Base-by-base conservation (phyloP, 306 rosid species). In the Trifolium subterraneum region DNA sequence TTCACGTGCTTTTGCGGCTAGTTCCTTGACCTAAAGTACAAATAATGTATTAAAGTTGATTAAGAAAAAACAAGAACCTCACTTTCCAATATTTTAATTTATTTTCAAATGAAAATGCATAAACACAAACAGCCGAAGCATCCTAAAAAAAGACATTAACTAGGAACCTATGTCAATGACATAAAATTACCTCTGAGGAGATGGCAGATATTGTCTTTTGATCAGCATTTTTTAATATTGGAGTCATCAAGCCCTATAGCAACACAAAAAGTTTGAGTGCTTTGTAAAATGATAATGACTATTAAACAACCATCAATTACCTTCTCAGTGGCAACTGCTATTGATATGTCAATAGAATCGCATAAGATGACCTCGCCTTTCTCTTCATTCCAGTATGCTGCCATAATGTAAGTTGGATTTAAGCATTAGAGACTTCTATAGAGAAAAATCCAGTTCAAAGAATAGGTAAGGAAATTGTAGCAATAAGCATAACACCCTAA, bases 251-350 rank as follows among this genome's bases (percentile, higher is more conserved):
- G 63, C 99, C 99, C 99, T 94, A 78, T 22, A 87, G 41, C 62
- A 78, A 75, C 73, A 68, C 59, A 73, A 18, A 59, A 80, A 76
- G 42, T 59, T 78, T 75, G 54, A 70, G 77, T 47, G 58, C 55
- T 18, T 51, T 31, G 68, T 23, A 81, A 51, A 75, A 76, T 51
- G 45, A 44, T 36, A 71, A 19, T 71, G 33, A 59, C 56, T 65
- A 51, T 78, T 29, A 71, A 81, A 73, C 78, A 56, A 64, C 70
- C 48, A 64, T 9, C 33, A 51, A 52, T 80, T 87, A 94, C 99
- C 99, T 92, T 94, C 61, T 94, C 97, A 2, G 99, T 94, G 65
- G 99, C 96, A 64, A 94, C 99, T 50, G 99, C 99, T 82, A 94
- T 92, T 14, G 92, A 94, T 84, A 94, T 94, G 87, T 94, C 99